Evolutionary conservation across 306 rosid genomes (phyloP).

Genomic region (Phaseolus lunatus): DNA sequence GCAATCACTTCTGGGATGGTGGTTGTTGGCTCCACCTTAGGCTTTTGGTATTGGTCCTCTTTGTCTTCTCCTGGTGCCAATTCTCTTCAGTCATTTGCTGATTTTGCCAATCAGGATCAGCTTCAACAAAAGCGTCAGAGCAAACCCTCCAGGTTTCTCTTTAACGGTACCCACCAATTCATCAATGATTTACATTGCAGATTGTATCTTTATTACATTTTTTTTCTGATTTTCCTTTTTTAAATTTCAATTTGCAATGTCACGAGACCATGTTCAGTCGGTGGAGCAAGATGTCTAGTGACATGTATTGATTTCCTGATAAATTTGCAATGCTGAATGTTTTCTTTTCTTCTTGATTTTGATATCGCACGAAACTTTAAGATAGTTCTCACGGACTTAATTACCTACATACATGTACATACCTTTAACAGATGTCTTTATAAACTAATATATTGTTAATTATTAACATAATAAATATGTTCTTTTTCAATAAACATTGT

Average conservation of each 20-base stretch:
- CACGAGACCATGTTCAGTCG: no score
- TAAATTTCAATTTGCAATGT: not conserved
- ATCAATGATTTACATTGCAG: not conserved
- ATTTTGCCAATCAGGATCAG: slow-evolving; percentile 42
- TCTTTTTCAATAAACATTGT: no score
- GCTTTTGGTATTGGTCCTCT: slow-evolving; percentile 57
- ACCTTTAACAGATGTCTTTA: no score
- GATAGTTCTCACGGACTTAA: no score
- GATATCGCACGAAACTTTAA: no score
- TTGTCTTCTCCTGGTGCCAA: slow-evolving; percentile 39
- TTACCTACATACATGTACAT: no score
- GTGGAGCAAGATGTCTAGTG: no score
- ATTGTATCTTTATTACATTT: not conserved
- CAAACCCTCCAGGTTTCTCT: slow-evolving; percentile 54
- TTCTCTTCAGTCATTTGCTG: slow-evolving; percentile 52
- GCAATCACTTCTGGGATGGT: slow-evolving; percentile 55
- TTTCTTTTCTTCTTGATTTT: slow-evolving; percentile 7
- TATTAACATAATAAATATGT: no score
- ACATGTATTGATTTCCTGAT: no score
- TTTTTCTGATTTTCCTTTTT: not conserved
- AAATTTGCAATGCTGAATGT: not conserved
- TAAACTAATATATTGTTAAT: no score
- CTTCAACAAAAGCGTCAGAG: slow-evolving; percentile 40
- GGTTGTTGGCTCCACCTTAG: slow-evolving; percentile 61
- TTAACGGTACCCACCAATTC: slow-evolving; percentile 49